Evolutionary conservation across 306 rosid genomes (phyloP).

Genomic region (Casuarina cunninghamiana): DNA sequence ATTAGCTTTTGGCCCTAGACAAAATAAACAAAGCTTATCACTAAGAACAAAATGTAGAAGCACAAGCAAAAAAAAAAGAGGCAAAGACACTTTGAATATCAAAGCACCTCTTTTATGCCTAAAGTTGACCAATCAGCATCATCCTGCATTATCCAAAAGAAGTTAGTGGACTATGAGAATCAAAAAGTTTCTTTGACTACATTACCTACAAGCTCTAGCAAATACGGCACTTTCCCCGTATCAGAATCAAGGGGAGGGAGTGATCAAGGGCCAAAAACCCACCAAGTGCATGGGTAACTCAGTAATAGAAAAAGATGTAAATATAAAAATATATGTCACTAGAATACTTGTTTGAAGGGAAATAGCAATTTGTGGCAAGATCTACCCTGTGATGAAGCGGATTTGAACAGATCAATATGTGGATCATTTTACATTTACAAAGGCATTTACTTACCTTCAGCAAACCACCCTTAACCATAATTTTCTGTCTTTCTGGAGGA

Average conservation of each 20-base stretch:
- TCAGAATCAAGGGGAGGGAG: neutral
- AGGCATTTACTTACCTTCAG: slow-evolving; percentile 60
- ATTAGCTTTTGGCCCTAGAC: slow-evolving; percentile 91
- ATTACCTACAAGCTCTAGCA: neutral
- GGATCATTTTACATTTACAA: neutral
- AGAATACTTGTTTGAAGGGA: neutral
- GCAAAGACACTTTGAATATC: slow-evolving; percentile 22
- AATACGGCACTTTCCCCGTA: neutral
- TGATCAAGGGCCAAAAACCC: neutral
- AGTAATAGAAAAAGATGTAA: neutral
- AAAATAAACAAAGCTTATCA: slow-evolving; percentile 24
- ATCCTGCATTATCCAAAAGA: slow-evolving; percentile 57
- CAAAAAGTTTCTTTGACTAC: neutral
- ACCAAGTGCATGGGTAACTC: neutral
- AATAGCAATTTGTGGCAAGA: neutral
- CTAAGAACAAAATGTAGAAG: slow-evolving; percentile 5
- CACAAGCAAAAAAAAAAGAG: neutral
- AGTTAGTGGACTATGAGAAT: slow-evolving; percentile 1
- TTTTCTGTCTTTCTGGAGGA: slow-evolving; percentile 95
- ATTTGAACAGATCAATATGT: neutral
- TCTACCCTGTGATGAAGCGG: neutral
- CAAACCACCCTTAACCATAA: slow-evolving; percentile 98
- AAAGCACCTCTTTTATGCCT: slow-evolving; percentile 80
- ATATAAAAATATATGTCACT: neutral
- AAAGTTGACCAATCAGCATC: slow-evolving; percentile 84